Evolutionary conservation across 164 flowering plant species (phyloP).

Genomic region (Nelumbo lutea): DNA sequence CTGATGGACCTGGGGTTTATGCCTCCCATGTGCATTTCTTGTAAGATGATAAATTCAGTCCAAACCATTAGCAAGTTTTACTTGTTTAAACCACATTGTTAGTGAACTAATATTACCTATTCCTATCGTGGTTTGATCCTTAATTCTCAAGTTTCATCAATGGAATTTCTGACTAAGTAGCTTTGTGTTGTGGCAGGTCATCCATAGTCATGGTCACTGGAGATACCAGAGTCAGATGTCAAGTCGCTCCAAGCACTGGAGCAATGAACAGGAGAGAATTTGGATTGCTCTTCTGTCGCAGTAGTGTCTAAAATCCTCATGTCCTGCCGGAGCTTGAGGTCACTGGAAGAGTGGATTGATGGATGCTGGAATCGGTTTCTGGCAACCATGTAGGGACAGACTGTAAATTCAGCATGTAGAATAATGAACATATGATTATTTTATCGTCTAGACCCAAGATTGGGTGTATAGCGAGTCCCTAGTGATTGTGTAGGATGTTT

Average conservation of each 20-base stretch:
- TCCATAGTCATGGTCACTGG: slow-evolving; percentile 64
- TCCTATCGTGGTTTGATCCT: too few species aligned
- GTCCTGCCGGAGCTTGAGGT: slow-evolving; percentile 31
- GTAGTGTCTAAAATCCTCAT: slow-evolving; percentile 38
- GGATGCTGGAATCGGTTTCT: slow-evolving; percentile 62
- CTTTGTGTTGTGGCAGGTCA: slow-evolving; percentile 49
- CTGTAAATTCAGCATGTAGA: slow-evolving; percentile 10
- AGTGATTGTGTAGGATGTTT: neutral
- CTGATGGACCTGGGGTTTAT: too few species aligned
- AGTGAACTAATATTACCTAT: too few species aligned
- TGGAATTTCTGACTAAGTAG: neutral
- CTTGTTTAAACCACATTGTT: too few species aligned
- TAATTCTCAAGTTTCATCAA: too few species aligned
- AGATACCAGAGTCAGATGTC: slow-evolving; percentile 43
- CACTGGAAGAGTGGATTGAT: slow-evolving; percentile 31
- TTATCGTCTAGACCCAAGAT: slow-evolving; percentile 8
- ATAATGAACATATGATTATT: slow-evolving; percentile 20
- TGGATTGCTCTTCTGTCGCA: slow-evolving; percentile 37
- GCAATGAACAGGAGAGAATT: slow-evolving; percentile 37
- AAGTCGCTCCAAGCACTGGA: slow-evolving; percentile 46
- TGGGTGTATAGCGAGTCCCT: slow-evolving; percentile 2
- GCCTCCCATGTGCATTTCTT: too few species aligned
- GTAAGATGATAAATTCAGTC: too few species aligned
- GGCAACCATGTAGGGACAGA: slow-evolving; percentile 34
- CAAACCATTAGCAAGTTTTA: too few species aligned